These are phyloP conservation scores for Dalbergia cultrata DNA, from an alignment of 306 rosid genomes.

Conservation along the genomic window DNA sequence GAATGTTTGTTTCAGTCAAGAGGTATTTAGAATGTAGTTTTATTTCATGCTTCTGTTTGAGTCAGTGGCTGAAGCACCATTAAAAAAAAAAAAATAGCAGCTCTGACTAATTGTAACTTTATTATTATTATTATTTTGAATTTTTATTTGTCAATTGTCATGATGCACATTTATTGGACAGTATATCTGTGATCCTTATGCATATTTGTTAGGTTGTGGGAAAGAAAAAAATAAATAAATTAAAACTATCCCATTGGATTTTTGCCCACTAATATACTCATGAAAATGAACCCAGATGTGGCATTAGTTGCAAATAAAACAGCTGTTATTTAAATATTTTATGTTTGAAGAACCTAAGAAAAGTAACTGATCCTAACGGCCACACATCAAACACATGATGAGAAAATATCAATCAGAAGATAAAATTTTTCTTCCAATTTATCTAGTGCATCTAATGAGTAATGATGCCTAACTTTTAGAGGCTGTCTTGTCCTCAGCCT, in stretches of 20 bases:
- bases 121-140: neutral
- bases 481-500: slow-evolving; percentile 30
- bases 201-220: neutral
- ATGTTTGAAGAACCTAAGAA: slow-evolving; percentile 12
- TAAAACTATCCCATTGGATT: neutral
- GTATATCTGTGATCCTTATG: neutral
- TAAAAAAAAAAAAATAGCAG: neutral
- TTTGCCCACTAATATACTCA: neutral
- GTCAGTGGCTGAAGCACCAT: neutral
- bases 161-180: neutral
- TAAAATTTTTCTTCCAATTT: neutral
- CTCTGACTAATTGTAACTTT: neutral
- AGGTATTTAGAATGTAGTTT: neutral
- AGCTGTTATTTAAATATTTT: neutral
- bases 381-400: neutral
- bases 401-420: neutral
- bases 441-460: slow-evolving; percentile 5
- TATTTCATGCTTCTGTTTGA: neutral
- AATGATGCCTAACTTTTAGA: slow-evolving; percentile 11
- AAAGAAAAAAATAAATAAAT: neutral
- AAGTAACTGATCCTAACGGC: neutral
- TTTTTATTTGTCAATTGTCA: neutral
- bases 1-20: neutral
- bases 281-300: neutral
- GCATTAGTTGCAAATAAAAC: slow-evolving; percentile 24